Base-by-base conservation (phyloP, 2,329 filamentous ascomycete species). In the Fusarium subglutinans region DNA sequence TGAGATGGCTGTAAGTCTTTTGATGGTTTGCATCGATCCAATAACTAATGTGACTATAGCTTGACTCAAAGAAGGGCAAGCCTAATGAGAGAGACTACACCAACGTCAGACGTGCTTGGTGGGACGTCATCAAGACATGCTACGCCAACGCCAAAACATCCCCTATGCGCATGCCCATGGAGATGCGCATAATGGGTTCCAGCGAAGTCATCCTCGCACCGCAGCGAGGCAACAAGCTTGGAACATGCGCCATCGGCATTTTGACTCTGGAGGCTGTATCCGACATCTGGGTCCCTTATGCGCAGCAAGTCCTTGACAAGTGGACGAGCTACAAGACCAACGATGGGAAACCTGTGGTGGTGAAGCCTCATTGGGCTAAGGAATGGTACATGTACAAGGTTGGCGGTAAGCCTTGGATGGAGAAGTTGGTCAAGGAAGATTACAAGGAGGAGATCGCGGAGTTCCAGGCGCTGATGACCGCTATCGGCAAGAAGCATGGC, bases 21-120 rank as follows among this genome's bases (percentile, higher is more conserved):
- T 1, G 5, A n/a, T 9, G 5, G 3, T 30, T 30, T 1, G 2
- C 8, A 4, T 17, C 7, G 3, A n/a, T 3, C 2, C 5, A 30
- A 8, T n/a, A 30, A 18, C 47, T 50, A 50, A 50, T 13, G 3
- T 10, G 15, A 9, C 8, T n/a, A 18, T 33, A 50, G 47, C 47
- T 50, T 2, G 47, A 50, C 28, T 50, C 47, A 33, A 50, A 50
- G 15, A 50, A 50, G 15, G 47, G 47, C 5, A 50, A 33, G 15
- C 28, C 47, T 0, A 33, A 18, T 13, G 28, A 50, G 28, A n/a
- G 47, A 7, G 47, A 50, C 22, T 50, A 50, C 47, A 18, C 10
- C 11, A 50, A 50, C 8, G 47, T 50, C 1, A n/a, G 47, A 50
- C 47, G 47, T 6, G 47, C 47, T 7, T 50, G 47, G 47, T 50